Evolutionary conservation across 129 eudicot genomes (phyloP), one percentile per base, ranked within the genome.

Genomic region (sunflower (Helianthus annuus)): DNA sequence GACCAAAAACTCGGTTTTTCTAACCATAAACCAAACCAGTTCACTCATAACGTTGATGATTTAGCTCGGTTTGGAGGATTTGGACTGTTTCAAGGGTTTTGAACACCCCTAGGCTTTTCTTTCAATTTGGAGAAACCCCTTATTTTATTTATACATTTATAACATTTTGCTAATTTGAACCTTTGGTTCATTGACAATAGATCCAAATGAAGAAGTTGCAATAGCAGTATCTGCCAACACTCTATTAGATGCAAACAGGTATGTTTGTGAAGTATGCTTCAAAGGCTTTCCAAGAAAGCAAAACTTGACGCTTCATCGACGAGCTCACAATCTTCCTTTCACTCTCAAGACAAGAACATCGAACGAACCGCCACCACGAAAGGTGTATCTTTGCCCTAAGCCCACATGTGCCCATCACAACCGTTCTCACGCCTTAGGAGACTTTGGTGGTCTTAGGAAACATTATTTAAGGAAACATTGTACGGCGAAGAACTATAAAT

Each of bases 401-500:
- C 86, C 86, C 10, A 81, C 77, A 4, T 87, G 89, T 48, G 51
- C 48, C 71, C 86, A 81, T 71, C 89, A 87, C 55, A 67, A 79
- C 34, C 86, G 72, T 15, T 73, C 81, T 48, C 83, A 70, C 10
- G 86, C 88, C 9, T 53, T 84, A 1, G 85, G 92, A 1, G 92
- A 87, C 65, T 83, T 84, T 9, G 92, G 84, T 6, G 92, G 89
- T 24, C 84, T 87, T 15, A 87, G 79, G 48, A 87, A 87, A 61
- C 92, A 87, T 52, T 84, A 81, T 12, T 63, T 78, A 57, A 70
- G 92, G 29, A 87, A 81, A 75, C 92, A 87, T 66, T 76, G 70
- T 74, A 63, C 75, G 38, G 53, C 76, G 16, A 87, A 79, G 71
- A 86, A 81, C 24, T 66, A 78, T 69, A 82, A 83, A 48, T 84